Evolutionary conservation across 352 stramenopile species (phyloP).

Genomic region (Thraustochytrium sp.): DNA sequence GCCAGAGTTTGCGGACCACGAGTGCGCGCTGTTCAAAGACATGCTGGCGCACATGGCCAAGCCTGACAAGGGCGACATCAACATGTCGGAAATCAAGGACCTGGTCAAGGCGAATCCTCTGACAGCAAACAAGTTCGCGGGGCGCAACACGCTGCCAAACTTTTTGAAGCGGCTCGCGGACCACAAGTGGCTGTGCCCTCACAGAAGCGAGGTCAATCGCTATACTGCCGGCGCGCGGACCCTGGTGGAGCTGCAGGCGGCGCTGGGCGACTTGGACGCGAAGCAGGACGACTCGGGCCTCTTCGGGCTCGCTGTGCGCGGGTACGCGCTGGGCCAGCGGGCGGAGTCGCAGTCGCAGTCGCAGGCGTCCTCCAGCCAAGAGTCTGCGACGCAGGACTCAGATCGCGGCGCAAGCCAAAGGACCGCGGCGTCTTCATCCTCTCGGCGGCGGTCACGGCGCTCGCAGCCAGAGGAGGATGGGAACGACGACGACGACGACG

Average conservation of each 20-base stretch:
- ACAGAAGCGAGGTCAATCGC: background rate
- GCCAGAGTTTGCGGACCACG: background rate
- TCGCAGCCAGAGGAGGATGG: background rate
- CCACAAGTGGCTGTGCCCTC: background rate
- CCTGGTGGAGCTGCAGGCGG: background rate
- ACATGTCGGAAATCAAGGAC: background rate
- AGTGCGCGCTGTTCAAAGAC: background rate
- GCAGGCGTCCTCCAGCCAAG: no score
- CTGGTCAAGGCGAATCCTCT: background rate
- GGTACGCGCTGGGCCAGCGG: no score
- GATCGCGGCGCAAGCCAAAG: no score
- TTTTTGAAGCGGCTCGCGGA: background rate
- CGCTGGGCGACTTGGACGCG: background rate
- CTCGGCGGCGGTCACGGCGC: no score
- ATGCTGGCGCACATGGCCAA: background rate
- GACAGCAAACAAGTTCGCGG: background rate
- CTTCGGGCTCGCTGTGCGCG: no score
- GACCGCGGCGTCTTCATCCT: no score
- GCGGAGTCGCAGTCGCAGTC: no score
- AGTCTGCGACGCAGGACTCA: no score
- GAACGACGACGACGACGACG: background rate
- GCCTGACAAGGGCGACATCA: background rate
- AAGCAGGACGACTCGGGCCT: background rate
- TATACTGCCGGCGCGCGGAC: background rate
- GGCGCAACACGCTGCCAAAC: background rate